These are phyloP conservation scores for Fusarium hostae DNA, from an alignment of 2,329 filamentous ascomycete species.

Conservation along the genomic window DNA sequence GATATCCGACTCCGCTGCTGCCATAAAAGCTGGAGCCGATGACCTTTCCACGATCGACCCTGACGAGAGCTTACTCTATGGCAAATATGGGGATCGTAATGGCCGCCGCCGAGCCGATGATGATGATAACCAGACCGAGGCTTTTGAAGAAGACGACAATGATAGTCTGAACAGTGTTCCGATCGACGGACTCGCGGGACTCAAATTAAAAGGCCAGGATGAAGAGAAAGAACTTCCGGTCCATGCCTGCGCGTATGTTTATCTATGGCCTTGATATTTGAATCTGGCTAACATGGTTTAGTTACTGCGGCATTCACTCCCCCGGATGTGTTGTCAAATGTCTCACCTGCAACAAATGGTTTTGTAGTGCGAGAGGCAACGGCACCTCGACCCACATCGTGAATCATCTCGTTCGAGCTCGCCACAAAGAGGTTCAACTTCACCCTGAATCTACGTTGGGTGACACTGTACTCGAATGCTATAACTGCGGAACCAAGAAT, in stretches of 20 bases:
- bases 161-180: conserved; percentile 82
- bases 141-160: conserved; percentile 83
- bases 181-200: conserved; percentile 77
- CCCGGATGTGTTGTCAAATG: conserved; percentile 96
- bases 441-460: conserved; percentile 93
- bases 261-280: conserved; percentile 7
- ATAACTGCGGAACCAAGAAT: conserved; percentile 99
- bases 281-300: conserved; percentile 53
- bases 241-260: conserved; percentile 92
- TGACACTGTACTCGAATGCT: conserved; percentile 97
- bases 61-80: conserved; percentile 84
- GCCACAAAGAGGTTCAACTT: conserved; percentile 98
- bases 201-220: conserved; percentile 68
- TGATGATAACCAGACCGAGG: conserved; percentile 89
- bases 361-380: conserved; percentile 96
- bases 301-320: conserved; percentile 97
- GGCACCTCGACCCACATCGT: conserved; percentile 97
- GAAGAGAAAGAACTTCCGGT: conserved; percentile 91
- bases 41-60: conserved; percentile 75
- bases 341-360: conserved; percentile 96
- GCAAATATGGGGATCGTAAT: conserved; percentile 70
- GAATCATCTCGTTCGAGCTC: conserved; percentile 95
- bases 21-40: conserved; percentile 89
- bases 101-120: conserved; percentile 81
- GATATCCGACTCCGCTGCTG: conserved; percentile 83